Evolutionary conservation across 164 flowering plant genomes (phyloP).

Genomic region (Litsea cubeba): DNA sequence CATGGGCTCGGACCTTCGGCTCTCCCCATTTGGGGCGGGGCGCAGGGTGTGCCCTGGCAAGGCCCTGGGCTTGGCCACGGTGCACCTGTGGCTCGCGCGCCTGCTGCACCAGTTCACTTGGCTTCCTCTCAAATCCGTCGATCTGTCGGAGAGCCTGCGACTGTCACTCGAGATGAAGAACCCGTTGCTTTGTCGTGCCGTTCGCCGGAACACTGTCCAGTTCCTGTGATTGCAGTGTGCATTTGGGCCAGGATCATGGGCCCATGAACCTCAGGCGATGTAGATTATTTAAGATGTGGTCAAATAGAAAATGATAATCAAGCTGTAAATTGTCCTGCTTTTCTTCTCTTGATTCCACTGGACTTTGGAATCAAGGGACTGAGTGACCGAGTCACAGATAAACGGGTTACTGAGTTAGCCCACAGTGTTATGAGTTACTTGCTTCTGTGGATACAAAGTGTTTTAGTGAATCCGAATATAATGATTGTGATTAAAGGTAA

Average conservation of each 20-base stretch:
- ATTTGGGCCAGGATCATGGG: neutral
- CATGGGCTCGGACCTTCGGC: constrained; percentile 71
- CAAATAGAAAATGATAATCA: neutral
- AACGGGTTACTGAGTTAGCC: neutral
- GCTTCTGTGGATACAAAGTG: neutral
- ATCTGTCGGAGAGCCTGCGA: constrained; percentile 58
- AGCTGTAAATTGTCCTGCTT: neutral
- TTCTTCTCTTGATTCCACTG: neutral
- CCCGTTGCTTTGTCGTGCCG: constrained; percentile 42
- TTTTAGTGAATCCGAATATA: neutral
- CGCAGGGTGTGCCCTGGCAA: constrained; percentile 75
- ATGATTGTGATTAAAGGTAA: neutral
- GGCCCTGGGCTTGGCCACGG: constrained; percentile 62
- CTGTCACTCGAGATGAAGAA: constrained; percentile 78
- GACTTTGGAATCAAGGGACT: neutral
- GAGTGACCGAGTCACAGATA: too few species aligned
- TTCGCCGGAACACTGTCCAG: constrained; percentile 14
- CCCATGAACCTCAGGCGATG: neutral
- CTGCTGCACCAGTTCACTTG: constrained; percentile 54
- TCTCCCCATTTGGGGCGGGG: constrained; percentile 81
- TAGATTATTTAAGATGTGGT: neutral
- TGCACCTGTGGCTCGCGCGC: constrained; percentile 63
- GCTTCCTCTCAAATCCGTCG: constrained; percentile 46
- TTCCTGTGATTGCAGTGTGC: neutral
- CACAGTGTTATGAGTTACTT: neutral